Percentiles rank a stretch among this genome's conserved stretches.
These are phyloP conservation scores for Colletotrichum lini DNA, from an alignment of 2,329 filamentous ascomycete genomes.

Conservation along the genomic window DNA sequence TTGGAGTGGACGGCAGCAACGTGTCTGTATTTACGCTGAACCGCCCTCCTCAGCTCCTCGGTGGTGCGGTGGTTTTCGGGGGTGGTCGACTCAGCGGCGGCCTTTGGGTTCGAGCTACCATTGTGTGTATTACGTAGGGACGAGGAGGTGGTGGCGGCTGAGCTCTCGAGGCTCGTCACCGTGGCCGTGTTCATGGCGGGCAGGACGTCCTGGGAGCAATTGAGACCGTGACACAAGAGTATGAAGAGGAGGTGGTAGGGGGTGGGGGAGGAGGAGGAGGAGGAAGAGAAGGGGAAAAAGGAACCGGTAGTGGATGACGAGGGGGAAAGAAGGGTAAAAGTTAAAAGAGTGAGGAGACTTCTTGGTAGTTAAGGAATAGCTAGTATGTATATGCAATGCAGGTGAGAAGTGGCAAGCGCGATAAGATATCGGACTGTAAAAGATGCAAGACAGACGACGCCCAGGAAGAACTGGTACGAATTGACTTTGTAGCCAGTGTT, in stretches of 20 bases:
- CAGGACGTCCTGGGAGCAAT: slow-evolving; percentile 25
- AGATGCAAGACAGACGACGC: slow-evolving; percentile 16
- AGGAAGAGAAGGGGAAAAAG: not conserved
- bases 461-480: slow-evolving; percentile 19
- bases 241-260: not conserved
- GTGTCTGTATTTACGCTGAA: slow-evolving; percentile 86
- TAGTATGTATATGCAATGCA: slow-evolving; percentile 40
- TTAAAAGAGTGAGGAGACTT: slow-evolving; percentile 28
- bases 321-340: slow-evolving; percentile 19
- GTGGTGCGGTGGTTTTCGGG: slow-evolving; percentile 40
- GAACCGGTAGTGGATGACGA: slow-evolving; percentile 23
- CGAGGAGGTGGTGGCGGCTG: slow-evolving; percentile 22
- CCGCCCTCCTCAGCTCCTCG: slow-evolving; percentile 53
- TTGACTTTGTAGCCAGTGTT: slow-evolving; percentile 34
- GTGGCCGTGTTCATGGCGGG: slow-evolving; percentile 59
- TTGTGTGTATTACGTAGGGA: slow-evolving; percentile 39
- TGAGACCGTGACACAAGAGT: slow-evolving; percentile 3
- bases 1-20: slow-evolving; percentile 87
- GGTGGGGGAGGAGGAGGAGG: slow-evolving; percentile 26
- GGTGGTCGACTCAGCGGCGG: slow-evolving; percentile 42
- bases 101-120: slow-evolving; percentile 40
- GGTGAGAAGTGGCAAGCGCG: slow-evolving; percentile 39
- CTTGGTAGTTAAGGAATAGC: slow-evolving; percentile 7
- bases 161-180: slow-evolving; percentile 47
- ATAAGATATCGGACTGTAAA: slow-evolving; percentile 42